Evolutionary conservation across 306 rosid species (phyloP).

Genomic region (Trifolium dubium): DNA sequence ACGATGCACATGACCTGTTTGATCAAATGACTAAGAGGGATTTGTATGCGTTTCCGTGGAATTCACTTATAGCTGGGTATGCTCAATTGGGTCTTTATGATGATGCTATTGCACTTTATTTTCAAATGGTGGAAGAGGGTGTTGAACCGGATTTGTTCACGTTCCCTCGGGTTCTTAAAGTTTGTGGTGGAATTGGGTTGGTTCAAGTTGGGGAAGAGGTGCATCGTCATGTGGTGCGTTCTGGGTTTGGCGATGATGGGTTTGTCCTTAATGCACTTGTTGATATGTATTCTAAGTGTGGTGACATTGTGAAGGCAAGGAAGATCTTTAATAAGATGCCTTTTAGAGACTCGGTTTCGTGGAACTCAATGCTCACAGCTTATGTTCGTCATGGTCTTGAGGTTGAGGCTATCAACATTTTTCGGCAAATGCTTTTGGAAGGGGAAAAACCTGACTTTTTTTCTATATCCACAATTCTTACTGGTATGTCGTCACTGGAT

Average conservation of each 20-base stretch:
- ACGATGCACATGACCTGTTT: constrained; percentile 63
- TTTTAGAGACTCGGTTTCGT: constrained; percentile 68
- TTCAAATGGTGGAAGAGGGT: constrained; percentile 90
- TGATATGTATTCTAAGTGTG: constrained; percentile 92
- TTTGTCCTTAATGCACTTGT: constrained; percentile 84
- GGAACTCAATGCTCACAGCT: constrained; percentile 85
- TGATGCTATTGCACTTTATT: constrained; percentile 89
- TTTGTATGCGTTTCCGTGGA: constrained; percentile 74
- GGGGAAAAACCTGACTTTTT: constrained; percentile 66
- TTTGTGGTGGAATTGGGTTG: constrained; percentile 83
- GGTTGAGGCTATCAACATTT: constrained; percentile 58
- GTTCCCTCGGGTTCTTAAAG: constrained; percentile 82
- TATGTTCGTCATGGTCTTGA: constrained; percentile 72
- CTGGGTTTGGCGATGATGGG: constrained; percentile 58
- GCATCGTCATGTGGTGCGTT: constrained; percentile 68
- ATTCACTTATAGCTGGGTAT: constrained; percentile 83
- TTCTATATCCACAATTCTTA: constrained; percentile 63
- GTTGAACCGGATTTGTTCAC: constrained; percentile 78
- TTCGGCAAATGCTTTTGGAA: constrained; percentile 60
- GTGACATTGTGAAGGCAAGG: constrained; percentile 82
- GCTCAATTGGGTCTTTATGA: constrained; percentile 63
- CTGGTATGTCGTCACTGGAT: constrained; percentile 45
- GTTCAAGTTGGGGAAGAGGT: constrained; percentile 78
- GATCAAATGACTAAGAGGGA: constrained; percentile 72
- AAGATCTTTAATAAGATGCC: constrained; percentile 64